phyloP scores from a whole-genome alignment of 2,329 filamentous ascomycete genomes.

The Penicillium oxalicum region DNA sequence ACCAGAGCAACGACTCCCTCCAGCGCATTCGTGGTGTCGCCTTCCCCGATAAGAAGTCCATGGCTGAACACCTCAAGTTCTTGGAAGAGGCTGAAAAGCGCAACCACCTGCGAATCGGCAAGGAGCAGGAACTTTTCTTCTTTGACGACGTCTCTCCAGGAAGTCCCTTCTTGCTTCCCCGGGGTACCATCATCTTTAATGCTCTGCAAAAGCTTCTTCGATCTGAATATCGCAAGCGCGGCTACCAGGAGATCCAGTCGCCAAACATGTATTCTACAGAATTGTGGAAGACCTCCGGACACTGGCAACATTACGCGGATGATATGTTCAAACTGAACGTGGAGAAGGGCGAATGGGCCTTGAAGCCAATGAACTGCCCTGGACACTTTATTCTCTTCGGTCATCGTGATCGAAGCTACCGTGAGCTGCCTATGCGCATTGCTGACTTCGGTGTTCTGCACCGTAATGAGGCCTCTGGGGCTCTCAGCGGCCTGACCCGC shows the following conservation, averaged over 20 bases:
- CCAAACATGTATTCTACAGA: conserved; percentile 95
- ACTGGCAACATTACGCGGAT: conserved; percentile 90
- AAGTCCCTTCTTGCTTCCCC: conserved; percentile 84
- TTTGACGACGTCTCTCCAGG: conserved; percentile 93
- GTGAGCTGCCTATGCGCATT: conserved; percentile 83
- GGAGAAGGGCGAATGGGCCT: conserved; percentile 76
- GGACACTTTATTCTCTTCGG: conserved; percentile 86
- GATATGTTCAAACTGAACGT: conserved; percentile 85
- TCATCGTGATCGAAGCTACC: conserved; percentile 77
- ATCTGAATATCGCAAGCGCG: conserved; percentile 84
- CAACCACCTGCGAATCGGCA: conserved; percentile 88
- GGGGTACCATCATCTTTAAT: conserved; percentile 91
- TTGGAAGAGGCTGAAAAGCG: conserved; percentile 97
- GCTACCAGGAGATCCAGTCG: conserved; percentile 90
- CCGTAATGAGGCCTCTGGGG: conserved; percentile 90
- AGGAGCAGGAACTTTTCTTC: conserved; percentile 95
- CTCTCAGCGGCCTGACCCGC: conserved; percentile 81
- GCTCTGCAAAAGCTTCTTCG: conserved; percentile 74
- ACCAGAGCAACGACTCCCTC: conserved; percentile 87
- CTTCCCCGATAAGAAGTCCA: conserved; percentile 92
- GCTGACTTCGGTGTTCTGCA: conserved; percentile 95
- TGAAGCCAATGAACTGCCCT: conserved; percentile 99
- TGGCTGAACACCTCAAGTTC: conserved; percentile 90
- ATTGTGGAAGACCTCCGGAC: conserved; percentile 90
- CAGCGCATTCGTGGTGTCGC: conserved; percentile 96